Base-by-base conservation (phyloP, 441 rosid species). In the Mallotus japonicus region DNA sequence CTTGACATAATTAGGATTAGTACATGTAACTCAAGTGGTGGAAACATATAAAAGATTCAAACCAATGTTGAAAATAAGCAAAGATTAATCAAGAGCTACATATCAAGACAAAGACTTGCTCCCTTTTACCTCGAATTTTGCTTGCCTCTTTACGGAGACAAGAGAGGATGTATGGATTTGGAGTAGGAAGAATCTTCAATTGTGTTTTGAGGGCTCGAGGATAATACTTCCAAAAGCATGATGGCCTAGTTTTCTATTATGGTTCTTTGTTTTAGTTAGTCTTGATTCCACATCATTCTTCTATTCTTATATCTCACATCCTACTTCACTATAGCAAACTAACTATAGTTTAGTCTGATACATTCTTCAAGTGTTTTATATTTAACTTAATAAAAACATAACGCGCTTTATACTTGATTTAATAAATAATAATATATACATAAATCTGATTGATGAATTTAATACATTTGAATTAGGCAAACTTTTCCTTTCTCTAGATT, bases 141-240 rank as follows among this genome's bases (percentile, higher is more conserved):
- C 42, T 71, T 12, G 62, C 42, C 69, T 42, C 49, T 65, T 70
- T 34, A 32, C 47, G 75, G 75, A 65, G 74, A 68, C 73, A 75
- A 14, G 69, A 54, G 9, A 54, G 37, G 63, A 42, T 71, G 51
- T 16, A 49, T 49, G 32, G 32, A 28, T 49, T 10, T 12, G 51
- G 9, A 5, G 37, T 57, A 63, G 70, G 69, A 28, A 76, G 57
- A 47, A 69, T 69, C 59, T 50, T 60, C 57, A 10, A 1, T 57
- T 75, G 1, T 65, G 62, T 17, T 59, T 71, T 51, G 54, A 76
- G 75, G 65, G 63, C 59, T 72, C 72, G 76, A 71, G 79, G 75
- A 42, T 68, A 19, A 69, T 75, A 55, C 32, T 16, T 68, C 63
- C 73, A 51, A 74, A 60, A 40, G 5, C 56, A 12, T 20, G 44